Conservation (phyloP, 495 filamentous ascomycete species). For the Articulospora tetracladia region DNA sequence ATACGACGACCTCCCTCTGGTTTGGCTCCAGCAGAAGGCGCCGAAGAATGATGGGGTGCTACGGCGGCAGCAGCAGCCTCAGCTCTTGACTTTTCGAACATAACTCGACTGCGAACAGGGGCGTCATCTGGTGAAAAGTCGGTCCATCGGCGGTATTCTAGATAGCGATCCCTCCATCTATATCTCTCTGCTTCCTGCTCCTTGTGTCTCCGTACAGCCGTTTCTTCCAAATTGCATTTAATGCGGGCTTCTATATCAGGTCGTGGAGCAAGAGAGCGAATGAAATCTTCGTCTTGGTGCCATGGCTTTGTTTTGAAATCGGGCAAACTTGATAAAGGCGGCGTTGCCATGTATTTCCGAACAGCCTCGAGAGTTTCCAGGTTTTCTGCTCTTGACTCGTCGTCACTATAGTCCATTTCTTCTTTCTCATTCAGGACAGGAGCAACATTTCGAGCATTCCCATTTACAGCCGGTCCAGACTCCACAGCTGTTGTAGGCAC, state of each 20-base stretch:
- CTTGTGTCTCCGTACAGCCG: slow-evolving; percentile 20
- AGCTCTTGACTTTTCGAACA: slow-evolving; percentile 16
- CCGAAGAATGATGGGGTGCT: slow-evolving; percentile 27
- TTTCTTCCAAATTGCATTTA: slow-evolving; percentile 18
- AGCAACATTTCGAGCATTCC: neutral
- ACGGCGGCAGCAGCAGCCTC: slow-evolving; percentile 16
- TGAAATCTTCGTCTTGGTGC: slow-evolving; percentile 35
- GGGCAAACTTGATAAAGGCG: slow-evolving; percentile 39
- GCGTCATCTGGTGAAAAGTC: slow-evolving; percentile 46
- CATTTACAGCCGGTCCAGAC: neutral
- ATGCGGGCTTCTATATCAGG: slow-evolving; percentile 5
- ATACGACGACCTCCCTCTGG: slow-evolving; percentile 19
- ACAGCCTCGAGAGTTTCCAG: slow-evolving; percentile 33
- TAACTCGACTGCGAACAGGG: slow-evolving; percentile 32
- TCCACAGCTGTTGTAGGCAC: neutral
- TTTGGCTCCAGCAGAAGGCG: slow-evolving; percentile 24
- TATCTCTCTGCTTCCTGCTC: slow-evolving; percentile 30
- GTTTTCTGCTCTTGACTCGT: slow-evolving; percentile 59
- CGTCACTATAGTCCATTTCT: slow-evolving; percentile 31
- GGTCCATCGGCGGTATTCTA: slow-evolving; percentile 46
- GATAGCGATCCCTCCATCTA: slow-evolving; percentile 33
- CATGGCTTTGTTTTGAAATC: slow-evolving; percentile 37
- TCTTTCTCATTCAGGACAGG: neutral
- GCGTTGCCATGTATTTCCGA: slow-evolving; percentile 43
- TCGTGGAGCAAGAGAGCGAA: slow-evolving; percentile 20